These are phyloP conservation scores for Lachancea waltii DNA, from an alignment of 805 yeast genomes.

Conservation along the genomic window DNA sequence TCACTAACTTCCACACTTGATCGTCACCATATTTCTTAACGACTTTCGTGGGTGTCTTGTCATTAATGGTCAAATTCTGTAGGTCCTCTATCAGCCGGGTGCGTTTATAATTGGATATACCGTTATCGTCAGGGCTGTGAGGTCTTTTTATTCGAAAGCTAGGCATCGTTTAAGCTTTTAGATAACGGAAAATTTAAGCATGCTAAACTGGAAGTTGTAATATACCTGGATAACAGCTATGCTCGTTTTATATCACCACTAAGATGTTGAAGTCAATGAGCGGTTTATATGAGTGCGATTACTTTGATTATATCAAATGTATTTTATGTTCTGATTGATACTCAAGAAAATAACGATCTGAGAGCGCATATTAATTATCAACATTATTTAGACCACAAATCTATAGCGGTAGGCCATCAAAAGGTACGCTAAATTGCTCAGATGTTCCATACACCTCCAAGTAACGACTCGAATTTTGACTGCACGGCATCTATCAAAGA, in stretches of 20 bases:
- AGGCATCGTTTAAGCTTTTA: constrained; percentile 6
- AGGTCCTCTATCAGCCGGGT: constrained; percentile 30
- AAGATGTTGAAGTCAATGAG: neutral
- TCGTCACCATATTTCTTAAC: neutral
- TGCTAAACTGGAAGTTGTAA: neutral
- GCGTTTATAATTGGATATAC: constrained; percentile 30
- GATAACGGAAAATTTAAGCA: neutral
- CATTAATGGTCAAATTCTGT: constrained; percentile 23
- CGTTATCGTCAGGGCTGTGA: constrained; percentile 23
- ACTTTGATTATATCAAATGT: neutral
- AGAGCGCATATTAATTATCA: neutral
- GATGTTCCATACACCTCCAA: constrained; percentile 29
- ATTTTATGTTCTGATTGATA: neutral
- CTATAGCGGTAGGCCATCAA: too few relatives aligned
- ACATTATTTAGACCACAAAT: too few relatives aligned
- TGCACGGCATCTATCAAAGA: constrained; percentile 22
- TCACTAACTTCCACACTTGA: constrained; percentile 9
- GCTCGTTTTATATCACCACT: too few relatives aligned
- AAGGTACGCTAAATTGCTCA: too few relatives aligned
- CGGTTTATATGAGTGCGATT: too few relatives aligned
- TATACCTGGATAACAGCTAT: neutral
- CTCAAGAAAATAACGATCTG: neutral
- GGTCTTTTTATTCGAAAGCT: constrained; percentile 24
- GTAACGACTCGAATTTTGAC: constrained; percentile 25
- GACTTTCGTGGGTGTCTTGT: neutral